A percentile compares a stretch with the other conserved stretches of the same genome.
Conservation (phyloP, 805 yeast genomes). For the Candida suzukii region DNA sequence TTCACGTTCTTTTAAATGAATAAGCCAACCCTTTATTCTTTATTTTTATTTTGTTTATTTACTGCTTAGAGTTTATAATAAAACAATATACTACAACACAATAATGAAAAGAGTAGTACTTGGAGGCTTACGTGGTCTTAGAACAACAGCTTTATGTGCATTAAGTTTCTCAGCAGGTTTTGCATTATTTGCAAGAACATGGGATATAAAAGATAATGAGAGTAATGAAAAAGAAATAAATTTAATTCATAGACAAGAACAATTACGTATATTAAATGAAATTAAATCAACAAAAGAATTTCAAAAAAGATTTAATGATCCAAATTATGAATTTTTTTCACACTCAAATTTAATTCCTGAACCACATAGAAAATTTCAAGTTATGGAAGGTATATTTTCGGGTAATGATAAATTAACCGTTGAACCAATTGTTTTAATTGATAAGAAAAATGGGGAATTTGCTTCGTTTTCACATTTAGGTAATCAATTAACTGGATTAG, state of each 20-base stretch:
- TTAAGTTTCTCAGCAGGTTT: slow-evolving; percentile 21
- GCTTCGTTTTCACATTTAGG: slow-evolving; percentile 72
- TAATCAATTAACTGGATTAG: slow-evolving; percentile 51
- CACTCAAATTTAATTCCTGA: slow-evolving; percentile 45
- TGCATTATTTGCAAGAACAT: slow-evolving; percentile 21
- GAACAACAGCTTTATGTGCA: slow-evolving; percentile 7
- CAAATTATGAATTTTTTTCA: slow-evolving; percentile 16
- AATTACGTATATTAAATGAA: slow-evolving; percentile 16
- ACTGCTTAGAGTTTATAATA: no score
- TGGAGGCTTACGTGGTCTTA: neutral
- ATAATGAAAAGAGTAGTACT: neutral
- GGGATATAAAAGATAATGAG: slow-evolving; percentile 15
- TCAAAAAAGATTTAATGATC: slow-evolving; percentile 15
- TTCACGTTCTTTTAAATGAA: no score
- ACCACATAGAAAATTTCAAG: slow-evolving; percentile 56
- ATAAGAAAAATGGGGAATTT: slow-evolving; percentile 44
- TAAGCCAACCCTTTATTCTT: no score
- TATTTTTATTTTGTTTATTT: no score
- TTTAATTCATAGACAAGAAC: slow-evolving; percentile 11
- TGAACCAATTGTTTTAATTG: slow-evolving; percentile 64
- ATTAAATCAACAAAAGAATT: slow-evolving; percentile 23
- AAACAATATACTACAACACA: neutral
- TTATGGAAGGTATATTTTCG: slow-evolving; percentile 63
- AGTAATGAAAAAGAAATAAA: slow-evolving; percentile 4
- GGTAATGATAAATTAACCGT: slow-evolving; percentile 64